phyloP scores from a whole-genome alignment of 495 filamentous ascomycete species.

The Hypoxylon lienhwacheense region DNA sequence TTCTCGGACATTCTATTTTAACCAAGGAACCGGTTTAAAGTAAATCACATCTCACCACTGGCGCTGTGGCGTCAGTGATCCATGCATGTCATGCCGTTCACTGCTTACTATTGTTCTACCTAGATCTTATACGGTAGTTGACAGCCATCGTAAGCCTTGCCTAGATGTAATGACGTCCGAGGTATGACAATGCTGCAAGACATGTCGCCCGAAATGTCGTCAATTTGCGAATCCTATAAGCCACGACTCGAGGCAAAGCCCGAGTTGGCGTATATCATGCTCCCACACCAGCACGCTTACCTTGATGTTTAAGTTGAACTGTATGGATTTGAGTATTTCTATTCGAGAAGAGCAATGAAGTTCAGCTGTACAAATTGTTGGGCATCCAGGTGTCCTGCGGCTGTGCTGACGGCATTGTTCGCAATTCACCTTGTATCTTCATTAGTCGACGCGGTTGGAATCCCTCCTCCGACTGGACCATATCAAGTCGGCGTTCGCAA shows the following conservation, averaged over 20 bases:
- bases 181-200: not conserved
- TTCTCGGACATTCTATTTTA: too few species aligned
- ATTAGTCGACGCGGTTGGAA: not conserved
- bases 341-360: not conserved
- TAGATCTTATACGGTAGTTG: too few species aligned
- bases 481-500: conserved; percentile 30
- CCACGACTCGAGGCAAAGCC: not conserved
- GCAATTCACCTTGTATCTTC: not conserved
- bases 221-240: not conserved
- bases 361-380: not conserved
- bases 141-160: not conserved
- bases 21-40: too few species aligned
- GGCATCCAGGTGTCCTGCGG: not conserved
- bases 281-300: not conserved
- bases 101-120: too few species aligned
- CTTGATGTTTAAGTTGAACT: not conserved
- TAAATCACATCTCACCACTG: too few species aligned
- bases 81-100: not conserved
- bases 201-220: not conserved
- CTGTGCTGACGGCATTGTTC: not conserved
- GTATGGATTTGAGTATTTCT: not conserved
- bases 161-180: not conserved
- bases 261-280: not conserved
- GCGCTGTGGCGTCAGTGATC: too few species aligned
- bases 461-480: conserved; percentile 26